Percentiles rank a stretch among this genome's conserved stretches.
Conservation (phyloP, 331 rosid species). For the Acacia pycnantha region DNA sequence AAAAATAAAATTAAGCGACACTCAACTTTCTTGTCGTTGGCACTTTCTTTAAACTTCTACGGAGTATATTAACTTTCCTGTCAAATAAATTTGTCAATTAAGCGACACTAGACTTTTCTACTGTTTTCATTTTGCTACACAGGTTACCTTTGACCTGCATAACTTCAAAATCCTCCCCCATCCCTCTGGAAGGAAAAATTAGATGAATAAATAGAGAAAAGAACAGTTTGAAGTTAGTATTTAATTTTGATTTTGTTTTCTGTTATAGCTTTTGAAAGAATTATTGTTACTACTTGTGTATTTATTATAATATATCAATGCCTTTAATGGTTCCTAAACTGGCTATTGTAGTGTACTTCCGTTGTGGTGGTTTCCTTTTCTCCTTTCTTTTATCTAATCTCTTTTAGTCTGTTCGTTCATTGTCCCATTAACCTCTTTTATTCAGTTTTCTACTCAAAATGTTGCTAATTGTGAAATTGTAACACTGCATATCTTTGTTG, state of each 20-base stretch:
- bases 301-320: slow-evolving; percentile 7
- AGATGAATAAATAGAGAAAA: background rate
- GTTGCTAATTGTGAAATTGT: slow-evolving; percentile 30
- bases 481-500: slow-evolving; percentile 30
- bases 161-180: slow-evolving; percentile 26
- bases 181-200: background rate
- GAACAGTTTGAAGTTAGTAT: background rate
- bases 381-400: background rate
- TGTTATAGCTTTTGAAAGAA: background rate
- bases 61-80: background rate
- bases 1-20: no score
- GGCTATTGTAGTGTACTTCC: slow-evolving; percentile 5
- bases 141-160: background rate
- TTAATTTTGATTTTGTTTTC: background rate
- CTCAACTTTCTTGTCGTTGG: background rate
- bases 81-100: background rate
- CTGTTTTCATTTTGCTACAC: background rate
- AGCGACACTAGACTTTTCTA: background rate
- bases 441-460: slow-evolving; percentile 21
- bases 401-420: background rate
- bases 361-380: background rate
- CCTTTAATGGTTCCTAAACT: background rate
- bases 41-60: background rate
- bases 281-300: slow-evolving; percentile 2
- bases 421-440: slow-evolving; percentile 10